Conservation (phyloP, 768 basidiomycete genomes). For the Candolleomyces aberdarensis region DNA sequence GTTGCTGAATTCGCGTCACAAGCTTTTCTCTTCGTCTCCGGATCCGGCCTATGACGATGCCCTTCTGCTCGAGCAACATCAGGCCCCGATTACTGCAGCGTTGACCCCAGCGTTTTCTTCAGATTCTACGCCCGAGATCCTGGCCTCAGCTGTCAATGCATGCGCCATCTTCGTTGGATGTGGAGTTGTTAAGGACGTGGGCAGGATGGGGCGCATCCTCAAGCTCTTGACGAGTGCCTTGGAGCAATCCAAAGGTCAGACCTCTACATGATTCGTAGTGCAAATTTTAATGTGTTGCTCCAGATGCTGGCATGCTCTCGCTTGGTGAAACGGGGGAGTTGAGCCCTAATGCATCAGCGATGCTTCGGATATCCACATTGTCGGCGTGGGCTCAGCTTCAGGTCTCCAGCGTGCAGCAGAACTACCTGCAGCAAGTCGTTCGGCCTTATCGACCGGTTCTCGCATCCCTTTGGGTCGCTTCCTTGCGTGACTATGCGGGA, state of each 20-base stretch:
- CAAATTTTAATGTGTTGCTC: neutral
- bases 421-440: constrained; percentile 77
- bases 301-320: constrained; percentile 80
- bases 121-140: constrained; percentile 92
- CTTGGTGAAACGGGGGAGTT: constrained; percentile 85
- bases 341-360: constrained; percentile 91
- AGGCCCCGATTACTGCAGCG: constrained; percentile 97
- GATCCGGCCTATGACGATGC: constrained; percentile 94
- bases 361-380: constrained; percentile 88
- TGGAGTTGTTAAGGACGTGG: constrained; percentile 88
- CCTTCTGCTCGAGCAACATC: constrained; percentile 91
- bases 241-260: constrained; percentile 68
- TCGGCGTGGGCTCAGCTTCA: constrained; percentile 96
- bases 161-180: constrained; percentile 96
- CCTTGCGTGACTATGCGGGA: constrained; percentile 89
- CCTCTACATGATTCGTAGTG: neutral
- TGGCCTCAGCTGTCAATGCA: constrained; percentile 88
- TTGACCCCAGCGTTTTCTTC: constrained; percentile 94
- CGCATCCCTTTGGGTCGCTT: constrained; percentile 82
- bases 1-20: constrained; percentile 3
- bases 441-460: constrained; percentile 74
- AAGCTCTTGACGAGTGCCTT: constrained; percentile 85
- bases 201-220: constrained; percentile 90
- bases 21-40: constrained; percentile 85
- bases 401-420: constrained; percentile 68